Percentiles rank a stretch among this genome's conserved stretches.
Evolutionary conservation across 2,329 filamentous ascomycete species (phyloP).

Genomic region (Botrytis elliptica): DNA sequence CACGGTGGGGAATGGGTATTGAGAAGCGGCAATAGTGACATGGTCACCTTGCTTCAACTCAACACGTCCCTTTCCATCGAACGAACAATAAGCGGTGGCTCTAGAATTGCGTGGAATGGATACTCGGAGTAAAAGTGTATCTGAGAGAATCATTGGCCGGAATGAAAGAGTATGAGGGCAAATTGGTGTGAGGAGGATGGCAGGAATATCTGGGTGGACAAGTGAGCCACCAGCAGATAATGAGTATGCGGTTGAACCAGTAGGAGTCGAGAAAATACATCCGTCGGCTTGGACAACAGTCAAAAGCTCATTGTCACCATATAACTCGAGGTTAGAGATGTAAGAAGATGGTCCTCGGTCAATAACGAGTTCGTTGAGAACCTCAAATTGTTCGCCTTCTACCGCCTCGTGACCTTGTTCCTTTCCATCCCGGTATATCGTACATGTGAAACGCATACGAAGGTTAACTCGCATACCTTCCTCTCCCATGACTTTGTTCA

Average conservation of each 20-base stretch:
- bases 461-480: slow-evolving; percentile 95
- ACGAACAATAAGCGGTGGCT: slow-evolving; percentile 93
- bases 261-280: slow-evolving; percentile 96
- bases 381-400: slow-evolving; percentile 94
- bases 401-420: slow-evolving; percentile 63
- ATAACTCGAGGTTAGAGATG: slow-evolving; percentile 93
- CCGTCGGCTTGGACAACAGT: slow-evolving; percentile 96
- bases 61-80: slow-evolving; percentile 94
- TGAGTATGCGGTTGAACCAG: slow-evolving; percentile 91
- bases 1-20: slow-evolving; percentile 96
- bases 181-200: slow-evolving; percentile 94
- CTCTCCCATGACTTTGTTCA: slow-evolving; percentile 89
- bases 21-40: slow-evolving; percentile 92
- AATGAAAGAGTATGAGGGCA: slow-evolving; percentile 97
- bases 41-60: slow-evolving; percentile 92
- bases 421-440: slow-evolving; percentile 77
- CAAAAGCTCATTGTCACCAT: slow-evolving; percentile 90
- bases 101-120: slow-evolving; percentile 81
- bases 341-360: slow-evolving; percentile 96
- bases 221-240: slow-evolving; percentile 93
- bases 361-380: slow-evolving; percentile 97
- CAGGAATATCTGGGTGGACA: slow-evolving; percentile 94
- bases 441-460: slow-evolving; percentile 98
- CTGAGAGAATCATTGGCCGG: slow-evolving; percentile 94
- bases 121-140: slow-evolving; percentile 88